A percentile compares a stretch with the other conserved stretches of the same genome.
Evolutionary conservation across 352 stramenopile species (phyloP).

Genomic region (Pythium monospermum): DNA sequence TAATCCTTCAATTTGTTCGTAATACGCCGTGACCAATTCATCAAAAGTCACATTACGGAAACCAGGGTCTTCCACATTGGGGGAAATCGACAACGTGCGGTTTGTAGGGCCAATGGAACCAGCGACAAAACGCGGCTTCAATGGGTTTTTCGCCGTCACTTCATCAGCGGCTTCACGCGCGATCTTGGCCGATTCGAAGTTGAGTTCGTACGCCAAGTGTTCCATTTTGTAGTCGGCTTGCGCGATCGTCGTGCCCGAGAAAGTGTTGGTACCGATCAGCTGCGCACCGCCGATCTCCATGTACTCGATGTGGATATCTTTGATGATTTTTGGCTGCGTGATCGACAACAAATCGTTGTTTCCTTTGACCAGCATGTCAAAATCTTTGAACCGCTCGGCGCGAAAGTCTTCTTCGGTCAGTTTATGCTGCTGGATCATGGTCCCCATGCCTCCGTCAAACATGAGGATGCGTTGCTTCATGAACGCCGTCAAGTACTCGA

Average conservation of each 20-base stretch:
- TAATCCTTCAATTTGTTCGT: slow-evolving; percentile 92
- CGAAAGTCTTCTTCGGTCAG: slow-evolving; percentile 95
- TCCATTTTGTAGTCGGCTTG: slow-evolving; percentile 98
- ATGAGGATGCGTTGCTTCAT: slow-evolving; percentile 88
- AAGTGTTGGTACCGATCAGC: slow-evolving; percentile 97
- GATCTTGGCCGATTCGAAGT: slow-evolving; percentile 90
- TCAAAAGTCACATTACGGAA: slow-evolving; percentile 96
- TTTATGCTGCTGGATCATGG: slow-evolving; percentile 95
- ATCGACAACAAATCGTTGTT: slow-evolving; percentile 98
- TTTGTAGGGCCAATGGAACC: slow-evolving; percentile 96
- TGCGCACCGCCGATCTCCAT: slow-evolving; percentile 90
- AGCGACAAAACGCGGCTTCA: slow-evolving; percentile 92
- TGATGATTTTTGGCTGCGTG: slow-evolving; percentile 94
- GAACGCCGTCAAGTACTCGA: slow-evolving; percentile 62
- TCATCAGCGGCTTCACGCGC: slow-evolving; percentile 92
- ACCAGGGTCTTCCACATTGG: slow-evolving; percentile 92
- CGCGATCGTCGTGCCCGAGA: slow-evolving; percentile 94
- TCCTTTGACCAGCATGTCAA: slow-evolving; percentile 89
- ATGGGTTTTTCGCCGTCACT: slow-evolving; percentile 90
- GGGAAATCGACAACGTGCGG: slow-evolving; percentile 94
- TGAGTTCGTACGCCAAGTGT: slow-evolving; percentile 93
- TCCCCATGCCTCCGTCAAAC: slow-evolving; percentile 97
- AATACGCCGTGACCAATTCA: slow-evolving; percentile 95
- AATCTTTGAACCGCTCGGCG: slow-evolving; percentile 93
- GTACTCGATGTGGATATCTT: slow-evolving; percentile 94